A percentile compares a stretch with the other conserved stretches of the same genome.
Evolutionary conservation across 805 yeast genomes (phyloP).

Genomic region (Torulaspora delbrueckii): DNA sequence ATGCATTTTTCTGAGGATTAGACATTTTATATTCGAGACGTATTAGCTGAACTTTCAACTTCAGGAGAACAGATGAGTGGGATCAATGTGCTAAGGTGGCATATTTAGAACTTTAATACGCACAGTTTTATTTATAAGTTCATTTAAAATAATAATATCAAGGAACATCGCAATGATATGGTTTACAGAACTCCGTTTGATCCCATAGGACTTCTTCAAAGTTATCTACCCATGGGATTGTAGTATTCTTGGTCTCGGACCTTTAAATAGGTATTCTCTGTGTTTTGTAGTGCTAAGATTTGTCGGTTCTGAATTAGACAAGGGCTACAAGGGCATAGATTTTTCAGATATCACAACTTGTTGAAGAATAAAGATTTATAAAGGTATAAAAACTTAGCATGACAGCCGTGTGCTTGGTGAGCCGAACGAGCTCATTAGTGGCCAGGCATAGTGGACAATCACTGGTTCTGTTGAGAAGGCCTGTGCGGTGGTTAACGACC

Average conservation of each 20-base stretch:
- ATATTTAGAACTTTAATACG: background rate
- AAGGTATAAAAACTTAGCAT: background rate
- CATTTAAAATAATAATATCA: slow-evolving; percentile 3
- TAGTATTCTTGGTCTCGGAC: background rate
- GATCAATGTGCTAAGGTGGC: background rate
- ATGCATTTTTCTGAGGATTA: background rate
- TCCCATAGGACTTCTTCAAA: too few species aligned
- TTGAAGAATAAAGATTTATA: background rate
- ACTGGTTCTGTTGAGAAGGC: background rate
- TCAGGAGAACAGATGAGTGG: background rate
- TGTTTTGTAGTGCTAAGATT: background rate
- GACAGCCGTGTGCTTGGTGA: background rate
- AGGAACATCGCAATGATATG: background rate
- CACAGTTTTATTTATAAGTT: slow-evolving; percentile 4
- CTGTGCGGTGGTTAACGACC: slow-evolving; percentile 3
- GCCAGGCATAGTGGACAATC: background rate
- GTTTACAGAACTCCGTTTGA: too few species aligned
- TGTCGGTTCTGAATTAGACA: background rate
- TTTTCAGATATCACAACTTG: background rate
- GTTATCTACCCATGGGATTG: too few species aligned
- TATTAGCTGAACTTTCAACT: background rate
- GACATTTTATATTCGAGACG: slow-evolving; percentile 4
- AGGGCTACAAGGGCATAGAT: background rate
- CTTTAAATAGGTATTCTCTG: background rate
- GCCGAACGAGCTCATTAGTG: background rate